Percentiles rank a stretch among this genome's conserved stretches.
phyloP scores from a whole-genome alignment of 2,329 filamentous ascomycete genomes.

The Hypoxylon sp. region DNA sequence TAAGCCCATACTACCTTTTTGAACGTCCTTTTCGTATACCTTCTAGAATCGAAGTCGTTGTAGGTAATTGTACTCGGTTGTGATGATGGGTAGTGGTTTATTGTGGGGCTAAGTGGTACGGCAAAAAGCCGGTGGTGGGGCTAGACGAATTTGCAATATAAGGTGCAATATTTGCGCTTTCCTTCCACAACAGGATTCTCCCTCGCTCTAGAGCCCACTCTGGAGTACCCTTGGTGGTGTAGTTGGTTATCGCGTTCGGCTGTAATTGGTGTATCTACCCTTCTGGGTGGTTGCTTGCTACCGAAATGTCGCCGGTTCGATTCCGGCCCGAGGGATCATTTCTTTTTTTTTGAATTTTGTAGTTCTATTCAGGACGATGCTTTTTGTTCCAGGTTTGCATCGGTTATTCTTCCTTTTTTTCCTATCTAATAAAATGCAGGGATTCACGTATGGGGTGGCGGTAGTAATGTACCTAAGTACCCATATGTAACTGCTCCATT shows the following conservation, averaged over 20 bases:
- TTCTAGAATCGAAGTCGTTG: background rate
- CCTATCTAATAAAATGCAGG: too few relatives aligned
- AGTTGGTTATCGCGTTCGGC: slow-evolving; percentile 48
- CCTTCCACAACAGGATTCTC: slow-evolving; percentile 10
- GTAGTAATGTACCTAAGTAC: too few relatives aligned
- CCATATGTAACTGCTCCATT: too few relatives aligned
- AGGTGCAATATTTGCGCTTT: background rate
- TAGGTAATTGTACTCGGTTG: too few relatives aligned
- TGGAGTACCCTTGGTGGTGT: slow-evolving; percentile 41
- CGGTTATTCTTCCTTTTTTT: too few relatives aligned
- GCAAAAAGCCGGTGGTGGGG: slow-evolving; percentile 1
- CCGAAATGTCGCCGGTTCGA: slow-evolving; percentile 47
- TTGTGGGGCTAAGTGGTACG: background rate
- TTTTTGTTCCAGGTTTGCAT: background rate
- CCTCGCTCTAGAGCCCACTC: slow-evolving; percentile 28
- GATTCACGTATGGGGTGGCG: too few relatives aligned
- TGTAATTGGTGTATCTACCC: slow-evolving; percentile 35
- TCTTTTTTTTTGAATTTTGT: slow-evolving; percentile 24
- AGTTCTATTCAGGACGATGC: too few relatives aligned
- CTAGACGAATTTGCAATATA: background rate
- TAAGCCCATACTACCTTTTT: too few relatives aligned
- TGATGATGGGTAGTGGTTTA: background rate
- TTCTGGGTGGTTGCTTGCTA: slow-evolving; percentile 27
- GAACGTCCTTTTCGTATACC: background rate
- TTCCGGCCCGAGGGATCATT: slow-evolving; percentile 45